A percentile compares a stretch with the other conserved stretches of the same genome.
Evolutionary conservation across 177 flowering plant species (phyloP).

Genomic region (Vitis hybrid): DNA sequence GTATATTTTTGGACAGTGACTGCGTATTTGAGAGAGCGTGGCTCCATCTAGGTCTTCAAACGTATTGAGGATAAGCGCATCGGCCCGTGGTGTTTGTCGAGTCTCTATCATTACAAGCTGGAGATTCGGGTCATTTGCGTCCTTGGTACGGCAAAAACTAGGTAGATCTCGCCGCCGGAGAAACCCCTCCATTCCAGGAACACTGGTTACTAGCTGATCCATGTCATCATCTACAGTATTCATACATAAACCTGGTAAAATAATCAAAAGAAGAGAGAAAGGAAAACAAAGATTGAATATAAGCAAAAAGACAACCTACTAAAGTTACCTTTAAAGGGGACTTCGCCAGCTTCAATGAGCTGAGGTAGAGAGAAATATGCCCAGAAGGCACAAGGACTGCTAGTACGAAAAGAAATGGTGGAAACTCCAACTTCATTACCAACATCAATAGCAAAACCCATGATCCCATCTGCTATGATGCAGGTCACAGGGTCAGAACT

Average conservation of each 20-base stretch:
- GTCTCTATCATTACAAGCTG: conserved; percentile 19
- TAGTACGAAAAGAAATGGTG: conserved; percentile 34
- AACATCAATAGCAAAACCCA: conserved; percentile 29
- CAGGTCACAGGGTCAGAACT: conserved; percentile 25
- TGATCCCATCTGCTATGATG: conserved; percentile 41
- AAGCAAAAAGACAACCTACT: not conserved
- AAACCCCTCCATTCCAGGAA: conserved; percentile 42
- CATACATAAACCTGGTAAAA: too few relatives aligned
- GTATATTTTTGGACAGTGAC: conserved; percentile 32
- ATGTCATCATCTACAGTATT: conserved; percentile 28
- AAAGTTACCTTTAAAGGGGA: conserved; percentile 43
- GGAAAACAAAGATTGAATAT: too few relatives aligned
- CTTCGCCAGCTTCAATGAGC: conserved; percentile 39
- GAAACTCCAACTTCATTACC: conserved; percentile 40
- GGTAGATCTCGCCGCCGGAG: conserved; percentile 52
- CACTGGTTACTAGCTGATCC: conserved; percentile 30
- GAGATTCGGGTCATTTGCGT: conserved; percentile 14
- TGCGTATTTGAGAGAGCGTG: conserved; percentile 33
- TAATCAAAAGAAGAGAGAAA: not conserved
- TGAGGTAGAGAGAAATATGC: conserved; percentile 28
- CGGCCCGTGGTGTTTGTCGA: conserved; percentile 15
- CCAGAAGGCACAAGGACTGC: conserved; percentile 47
- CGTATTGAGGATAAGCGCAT: conserved; percentile 48
- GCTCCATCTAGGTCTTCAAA: conserved; percentile 57
- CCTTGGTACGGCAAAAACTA: conserved; percentile 28